Conservation (phyloP, 306 rosid species). For the Delonix regia region DNA sequence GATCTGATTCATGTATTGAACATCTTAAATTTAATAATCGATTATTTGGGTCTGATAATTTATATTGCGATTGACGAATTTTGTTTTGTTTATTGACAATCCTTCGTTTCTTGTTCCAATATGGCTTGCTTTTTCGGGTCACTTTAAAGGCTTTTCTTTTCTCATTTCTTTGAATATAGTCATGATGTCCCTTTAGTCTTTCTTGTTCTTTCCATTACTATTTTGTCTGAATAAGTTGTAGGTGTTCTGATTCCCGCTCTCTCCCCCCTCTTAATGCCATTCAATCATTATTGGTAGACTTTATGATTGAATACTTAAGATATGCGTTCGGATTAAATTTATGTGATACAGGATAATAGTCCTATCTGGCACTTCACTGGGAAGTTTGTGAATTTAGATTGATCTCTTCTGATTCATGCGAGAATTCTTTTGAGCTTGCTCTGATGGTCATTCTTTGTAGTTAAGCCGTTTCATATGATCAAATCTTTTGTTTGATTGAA, state of each 20-base stretch:
- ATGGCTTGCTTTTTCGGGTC: constrained; percentile 3
- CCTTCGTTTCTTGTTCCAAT: constrained; percentile 12
- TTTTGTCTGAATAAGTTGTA: neutral
- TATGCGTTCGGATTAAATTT: neutral
- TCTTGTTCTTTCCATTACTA: constrained; percentile 9
- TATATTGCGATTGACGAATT: neutral
- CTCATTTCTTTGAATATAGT: constrained; percentile 15
- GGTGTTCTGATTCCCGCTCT: neutral
- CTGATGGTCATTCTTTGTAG: neutral
- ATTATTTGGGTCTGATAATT: neutral
- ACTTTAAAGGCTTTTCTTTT: neutral
- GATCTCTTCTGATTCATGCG: constrained; percentile 7
- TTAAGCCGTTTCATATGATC: neutral
- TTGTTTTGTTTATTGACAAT: neutral
- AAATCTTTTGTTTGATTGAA: constrained; percentile 6
- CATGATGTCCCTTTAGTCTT: neutral
- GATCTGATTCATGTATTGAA: constrained; percentile 36
- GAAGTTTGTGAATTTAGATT: constrained; percentile 21
- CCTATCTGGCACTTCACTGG: constrained; percentile 3
- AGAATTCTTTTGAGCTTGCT: neutral
- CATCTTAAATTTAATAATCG: neutral
- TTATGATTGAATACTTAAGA: constrained; percentile 13
- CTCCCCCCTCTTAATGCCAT: neutral
- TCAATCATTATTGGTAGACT: constrained; percentile 24
- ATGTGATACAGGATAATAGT: neutral